Conservation (phyloP, 2,329 filamentous ascomycete genomes). For the Talaromyces sp. region DNA sequence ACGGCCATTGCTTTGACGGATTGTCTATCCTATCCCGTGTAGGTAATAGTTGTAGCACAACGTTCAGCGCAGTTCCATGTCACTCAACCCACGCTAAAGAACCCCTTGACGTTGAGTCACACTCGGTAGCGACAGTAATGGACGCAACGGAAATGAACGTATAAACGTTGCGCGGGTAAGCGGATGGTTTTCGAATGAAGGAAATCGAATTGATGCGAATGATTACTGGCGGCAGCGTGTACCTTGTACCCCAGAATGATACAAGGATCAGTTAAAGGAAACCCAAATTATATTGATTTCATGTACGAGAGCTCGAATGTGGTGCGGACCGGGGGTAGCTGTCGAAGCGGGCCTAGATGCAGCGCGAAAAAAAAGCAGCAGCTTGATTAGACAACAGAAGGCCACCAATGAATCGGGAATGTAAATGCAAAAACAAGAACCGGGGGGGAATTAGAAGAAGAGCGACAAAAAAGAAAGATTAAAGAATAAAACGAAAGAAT, state of each 20-base stretch:
- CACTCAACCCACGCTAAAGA: conserved; percentile 6
- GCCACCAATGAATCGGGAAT: conserved; percentile 11
- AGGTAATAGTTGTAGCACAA: conserved; percentile 7
- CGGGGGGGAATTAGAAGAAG: neutral
- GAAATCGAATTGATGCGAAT: neutral
- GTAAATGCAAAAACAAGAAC: conserved; percentile 13
- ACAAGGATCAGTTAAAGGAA: neutral
- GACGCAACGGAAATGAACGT: conserved; percentile 1
- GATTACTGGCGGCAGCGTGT: neutral
- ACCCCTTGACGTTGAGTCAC: neutral
- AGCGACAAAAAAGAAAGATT: conserved; percentile 14
- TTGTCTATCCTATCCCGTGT: conserved; percentile 11
- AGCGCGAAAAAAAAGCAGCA: conserved; percentile 11
- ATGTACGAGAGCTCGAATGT: conserved; percentile 14
- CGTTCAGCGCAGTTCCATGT: conserved; percentile 15
- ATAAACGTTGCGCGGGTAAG: neutral
- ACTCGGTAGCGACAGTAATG: conserved; percentile 14
- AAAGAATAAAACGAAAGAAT: conserved; percentile 17
- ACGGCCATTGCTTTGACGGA: conserved; percentile 13
- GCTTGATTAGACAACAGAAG: conserved; percentile 13
- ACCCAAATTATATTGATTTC: neutral
- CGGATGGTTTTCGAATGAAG: neutral
- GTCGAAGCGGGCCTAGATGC: conserved; percentile 15
- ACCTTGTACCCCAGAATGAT: neutral
- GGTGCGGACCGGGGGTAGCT: conserved; percentile 21